Base-by-base conservation (phyloP, 139 green algal species). In the Tetratostichococcus sp. region DNA sequence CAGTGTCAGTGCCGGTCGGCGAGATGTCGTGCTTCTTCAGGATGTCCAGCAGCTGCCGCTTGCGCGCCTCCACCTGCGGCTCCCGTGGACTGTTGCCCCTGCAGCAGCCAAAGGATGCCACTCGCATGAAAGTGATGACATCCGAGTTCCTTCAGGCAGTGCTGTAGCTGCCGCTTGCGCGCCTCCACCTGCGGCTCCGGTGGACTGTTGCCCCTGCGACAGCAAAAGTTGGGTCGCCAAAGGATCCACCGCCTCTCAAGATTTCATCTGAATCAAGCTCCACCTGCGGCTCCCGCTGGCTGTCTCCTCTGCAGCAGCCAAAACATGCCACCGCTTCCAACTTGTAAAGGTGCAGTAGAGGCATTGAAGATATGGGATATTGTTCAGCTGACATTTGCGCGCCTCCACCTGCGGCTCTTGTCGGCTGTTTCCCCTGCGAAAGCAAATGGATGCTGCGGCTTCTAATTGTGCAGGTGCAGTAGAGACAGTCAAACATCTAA, bases 201-300 rank as follows among this genome's bases (percentile, higher is more conserved):
- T 43, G 33, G 75, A 19, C 5, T 67, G 59, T 65, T 79, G 65
- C 30, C 34, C 80, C 76, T 81, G 42, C 65, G 66, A 32, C 11
- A 19, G 6, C 26, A 4, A 66, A 11, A 25, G 25, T n/a, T n/a
- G n/a, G n/a, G n/a, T n/a, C n/a, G n/a, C n/a, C n/a, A n/a, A n/a
- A n/a, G n/a, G n/a, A n/a, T n/a, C n/a, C n/a, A n/a, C n/a, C n/a
- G n/a, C n/a, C n/a, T n/a, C n/a, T n/a, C n/a, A n/a, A n/a, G n/a
- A n/a, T n/a, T n/a, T n/a, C n/a, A n/a, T n/a, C n/a, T n/a, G n/a
- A n/a, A n/a, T n/a, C n/a, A n/a, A n/a, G n/a, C 25, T 73, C 35
- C 74, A 67, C 67, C 62, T 34, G 59, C 74, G 6, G 39, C 66
- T 26, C 73, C 33, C 6, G 33, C 28, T 28, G 75, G 23, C 5